These are phyloP conservation scores for Psilocybe mexicana DNA, from an alignment of 1,284 basidiomycete genomes.

Conservation along the genomic window DNA sequence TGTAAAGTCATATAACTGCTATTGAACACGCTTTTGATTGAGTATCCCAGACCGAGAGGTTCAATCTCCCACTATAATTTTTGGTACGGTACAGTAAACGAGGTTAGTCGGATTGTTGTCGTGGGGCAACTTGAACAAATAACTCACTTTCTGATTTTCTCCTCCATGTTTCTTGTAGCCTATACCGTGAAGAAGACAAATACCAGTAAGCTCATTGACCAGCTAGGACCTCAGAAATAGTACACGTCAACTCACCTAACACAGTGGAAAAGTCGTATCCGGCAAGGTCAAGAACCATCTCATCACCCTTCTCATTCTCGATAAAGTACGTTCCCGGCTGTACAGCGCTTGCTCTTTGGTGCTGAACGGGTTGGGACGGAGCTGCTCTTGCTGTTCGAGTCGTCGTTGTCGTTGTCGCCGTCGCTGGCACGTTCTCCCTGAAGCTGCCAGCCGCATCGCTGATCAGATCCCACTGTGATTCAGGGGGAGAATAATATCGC, in stretches of 20 bases:
- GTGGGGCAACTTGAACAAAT: not conserved
- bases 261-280: conserved; percentile 26
- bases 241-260: conserved; percentile 19
- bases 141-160: conserved; percentile 25
- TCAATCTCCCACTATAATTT: conserved; percentile 32
- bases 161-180: conserved; percentile 16
- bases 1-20: conserved; percentile 33
- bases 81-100: too few species aligned
- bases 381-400: too few species aligned
- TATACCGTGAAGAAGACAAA: too few species aligned
- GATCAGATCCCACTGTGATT: too few species aligned
- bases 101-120: too few species aligned
- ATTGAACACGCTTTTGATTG: conserved; percentile 27
- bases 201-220: not conserved
- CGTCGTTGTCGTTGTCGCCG: too few species aligned
- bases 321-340: conserved; percentile 28
- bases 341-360: not conserved
- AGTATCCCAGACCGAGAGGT: conserved; percentile 33
- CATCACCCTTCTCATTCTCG: conserved; percentile 19
- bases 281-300: conserved; percentile 28
- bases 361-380: not conserved
- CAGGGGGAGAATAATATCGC: too few species aligned
- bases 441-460: too few species aligned
- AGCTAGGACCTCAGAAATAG: not conserved
- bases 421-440: too few species aligned